phyloP scores from a whole-genome alignment of 2,329 filamentous ascomycete species.

The Calonectria montana region DNA sequence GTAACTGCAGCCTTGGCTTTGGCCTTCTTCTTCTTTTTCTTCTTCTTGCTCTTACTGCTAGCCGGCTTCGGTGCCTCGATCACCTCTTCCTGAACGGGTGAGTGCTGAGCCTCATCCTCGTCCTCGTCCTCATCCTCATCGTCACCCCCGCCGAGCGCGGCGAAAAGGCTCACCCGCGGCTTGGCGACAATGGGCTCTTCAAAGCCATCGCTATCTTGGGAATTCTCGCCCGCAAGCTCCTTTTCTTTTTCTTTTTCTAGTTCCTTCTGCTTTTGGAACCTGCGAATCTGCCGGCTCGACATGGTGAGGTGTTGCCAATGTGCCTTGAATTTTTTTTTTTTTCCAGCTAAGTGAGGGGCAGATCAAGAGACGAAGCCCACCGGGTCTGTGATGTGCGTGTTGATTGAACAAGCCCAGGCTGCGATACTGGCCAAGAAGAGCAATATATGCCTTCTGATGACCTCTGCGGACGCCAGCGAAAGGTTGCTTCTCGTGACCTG shows the following conservation, averaged over 20 bases:
- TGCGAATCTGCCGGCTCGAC: constrained; percentile 65
- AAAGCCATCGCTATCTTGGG: constrained; percentile 46
- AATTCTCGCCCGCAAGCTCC: constrained; percentile 18
- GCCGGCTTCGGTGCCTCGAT: constrained; percentile 28
- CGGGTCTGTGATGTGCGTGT: background rate
- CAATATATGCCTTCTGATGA: background rate
- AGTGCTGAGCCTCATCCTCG: constrained; percentile 30
- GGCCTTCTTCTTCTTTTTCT: constrained; percentile 52
- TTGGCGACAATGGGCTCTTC: constrained; percentile 47
- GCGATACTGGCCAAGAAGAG: background rate
- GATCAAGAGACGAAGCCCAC: background rate
- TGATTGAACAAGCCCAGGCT: background rate
- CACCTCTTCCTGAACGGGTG: constrained; percentile 30
- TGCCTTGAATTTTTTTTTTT: constrained; percentile 12
- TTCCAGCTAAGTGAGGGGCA: constrained; percentile 27
- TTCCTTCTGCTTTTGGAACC: constrained; percentile 63
- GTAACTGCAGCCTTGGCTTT: constrained; percentile 29
- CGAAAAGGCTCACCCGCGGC: constrained; percentile 61
- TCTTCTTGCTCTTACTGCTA: constrained; percentile 45
- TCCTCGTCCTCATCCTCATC: constrained; percentile 52
- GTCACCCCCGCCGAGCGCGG: constrained; percentile 61
- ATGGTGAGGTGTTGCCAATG: constrained; percentile 48
- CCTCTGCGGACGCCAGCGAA: background rate
- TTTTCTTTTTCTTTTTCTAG: constrained; percentile 46
- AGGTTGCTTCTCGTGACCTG: background rate